These are phyloP conservation scores for Cercospora zeina DNA, from an alignment of 2,329 filamentous ascomycete genomes.

Conservation along the genomic window DNA sequence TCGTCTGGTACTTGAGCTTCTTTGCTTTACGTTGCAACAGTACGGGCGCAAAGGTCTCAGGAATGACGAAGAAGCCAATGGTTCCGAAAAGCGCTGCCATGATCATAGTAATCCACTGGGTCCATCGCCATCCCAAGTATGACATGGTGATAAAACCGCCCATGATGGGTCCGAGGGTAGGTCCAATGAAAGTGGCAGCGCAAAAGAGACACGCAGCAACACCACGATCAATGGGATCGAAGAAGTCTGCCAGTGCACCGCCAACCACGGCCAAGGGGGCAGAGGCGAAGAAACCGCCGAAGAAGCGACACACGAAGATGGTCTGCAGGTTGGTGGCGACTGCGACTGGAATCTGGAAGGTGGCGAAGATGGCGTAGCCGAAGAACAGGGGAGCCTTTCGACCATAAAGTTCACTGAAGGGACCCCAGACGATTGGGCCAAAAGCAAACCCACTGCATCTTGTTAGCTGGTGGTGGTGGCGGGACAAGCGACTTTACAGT, in stretches of 20 bases:
- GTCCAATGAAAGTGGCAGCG: slow-evolving; percentile 34
- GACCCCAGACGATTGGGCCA: slow-evolving; percentile 28
- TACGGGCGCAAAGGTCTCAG: slow-evolving; percentile 52
- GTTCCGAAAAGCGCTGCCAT: slow-evolving; percentile 48
- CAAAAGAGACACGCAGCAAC: slow-evolving; percentile 33
- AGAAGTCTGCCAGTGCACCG: slow-evolving; percentile 34
- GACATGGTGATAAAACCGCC: slow-evolving; percentile 35
- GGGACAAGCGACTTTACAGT: not conserved
- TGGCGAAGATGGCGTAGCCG: slow-evolving; percentile 46
- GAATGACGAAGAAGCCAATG: slow-evolving; percentile 50
- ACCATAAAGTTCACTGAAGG: slow-evolving; percentile 56
- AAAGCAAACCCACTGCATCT: slow-evolving; percentile 25
- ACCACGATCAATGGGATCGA: slow-evolving; percentile 33
- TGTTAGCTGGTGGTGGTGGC: not conserved
- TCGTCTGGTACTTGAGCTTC: slow-evolving; percentile 57
- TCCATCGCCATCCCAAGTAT: slow-evolving; percentile 38
- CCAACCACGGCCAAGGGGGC: slow-evolving; percentile 52
- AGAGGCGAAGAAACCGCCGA: slow-evolving; percentile 57
- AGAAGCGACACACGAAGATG: slow-evolving; percentile 57
- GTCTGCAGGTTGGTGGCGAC: slow-evolving; percentile 57
- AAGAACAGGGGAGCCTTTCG: slow-evolving; percentile 46
- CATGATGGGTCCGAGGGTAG: slow-evolving; percentile 30
- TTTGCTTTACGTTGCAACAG: slow-evolving; percentile 52
- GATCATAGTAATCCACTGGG: slow-evolving; percentile 39
- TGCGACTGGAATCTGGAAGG: slow-evolving; percentile 58